A percentile compares a stretch with the other conserved stretches of the same genome.
Conservation (phyloP, 2,329 filamentous ascomycete species). For the Didymella pinodella region DNA sequence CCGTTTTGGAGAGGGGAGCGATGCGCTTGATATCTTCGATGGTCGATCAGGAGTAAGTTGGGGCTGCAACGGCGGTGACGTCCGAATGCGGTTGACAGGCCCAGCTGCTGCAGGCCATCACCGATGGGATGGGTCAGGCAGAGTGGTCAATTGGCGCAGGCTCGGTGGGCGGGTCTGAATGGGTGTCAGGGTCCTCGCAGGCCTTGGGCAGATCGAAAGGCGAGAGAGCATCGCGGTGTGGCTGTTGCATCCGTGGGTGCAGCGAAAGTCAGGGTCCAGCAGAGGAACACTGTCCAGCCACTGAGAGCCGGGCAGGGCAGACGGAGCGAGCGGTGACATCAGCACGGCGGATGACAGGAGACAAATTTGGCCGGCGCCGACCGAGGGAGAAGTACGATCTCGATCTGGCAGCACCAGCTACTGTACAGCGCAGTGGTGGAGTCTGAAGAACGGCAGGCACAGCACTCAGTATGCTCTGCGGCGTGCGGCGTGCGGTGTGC, state of each 20-base stretch:
- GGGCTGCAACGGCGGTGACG: constrained; percentile 6
- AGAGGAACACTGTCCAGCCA: neutral
- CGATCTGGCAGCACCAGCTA: neutral
- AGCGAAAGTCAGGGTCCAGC: constrained; percentile 13
- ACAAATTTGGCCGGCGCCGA: neutral
- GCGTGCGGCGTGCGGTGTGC: neutral
- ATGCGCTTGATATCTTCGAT: constrained; percentile 17
- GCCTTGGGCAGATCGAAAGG: constrained; percentile 6
- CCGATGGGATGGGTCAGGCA: neutral
- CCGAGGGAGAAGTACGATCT: neutral
- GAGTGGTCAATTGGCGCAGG: neutral
- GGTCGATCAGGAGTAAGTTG: constrained; percentile 1
- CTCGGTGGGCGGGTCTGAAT: neutral
- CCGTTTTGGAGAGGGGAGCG: neutral
- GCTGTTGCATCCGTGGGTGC: neutral
- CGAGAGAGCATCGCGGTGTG: constrained; percentile 8
- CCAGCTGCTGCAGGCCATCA: neutral
- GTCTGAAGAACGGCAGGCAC: neutral
- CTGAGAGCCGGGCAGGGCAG: neutral
- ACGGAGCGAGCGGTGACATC: neutral
- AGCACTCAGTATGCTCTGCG: no score
- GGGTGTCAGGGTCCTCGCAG: neutral
- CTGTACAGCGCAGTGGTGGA: neutral
- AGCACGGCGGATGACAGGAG: neutral
- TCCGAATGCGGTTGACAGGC: neutral